Evolutionary conservation across 2,329 filamentous ascomycete genomes (phyloP).

Genomic region (Colletotrichum spaethianum): DNA sequence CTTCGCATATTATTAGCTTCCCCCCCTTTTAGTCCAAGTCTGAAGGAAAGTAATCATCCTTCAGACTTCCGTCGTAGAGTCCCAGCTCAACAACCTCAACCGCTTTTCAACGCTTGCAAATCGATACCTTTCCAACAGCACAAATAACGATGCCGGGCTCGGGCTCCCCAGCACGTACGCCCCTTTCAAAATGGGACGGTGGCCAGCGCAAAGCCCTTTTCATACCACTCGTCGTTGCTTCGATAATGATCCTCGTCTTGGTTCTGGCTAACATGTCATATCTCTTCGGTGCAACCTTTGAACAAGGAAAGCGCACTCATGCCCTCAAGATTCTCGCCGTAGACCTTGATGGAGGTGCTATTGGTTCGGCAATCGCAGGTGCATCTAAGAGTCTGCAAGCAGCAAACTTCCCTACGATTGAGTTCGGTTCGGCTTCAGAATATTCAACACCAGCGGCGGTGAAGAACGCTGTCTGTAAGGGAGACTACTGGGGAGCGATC

Average conservation of each 20-base stretch:
- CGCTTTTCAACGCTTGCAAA: too few species aligned
- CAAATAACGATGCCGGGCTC: constrained; percentile 6
- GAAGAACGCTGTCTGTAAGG: constrained; percentile 52
- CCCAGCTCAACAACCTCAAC: not conserved
- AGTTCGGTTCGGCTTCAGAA: constrained; percentile 45
- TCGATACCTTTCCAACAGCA: not conserved
- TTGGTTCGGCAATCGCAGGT: constrained; percentile 50
- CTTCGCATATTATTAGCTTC: not conserved
- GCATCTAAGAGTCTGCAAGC: constrained; percentile 52
- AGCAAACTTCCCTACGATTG: constrained; percentile 51
- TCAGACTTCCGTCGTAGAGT: too few species aligned
- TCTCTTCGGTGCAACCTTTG: constrained; percentile 51
- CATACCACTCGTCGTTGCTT: constrained; percentile 19
- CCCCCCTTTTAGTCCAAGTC: not conserved
- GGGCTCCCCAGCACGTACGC: constrained; percentile 7
- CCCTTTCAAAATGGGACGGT: constrained; percentile 24
- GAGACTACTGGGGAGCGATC: constrained; percentile 55
- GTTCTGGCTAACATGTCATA: constrained; percentile 44
- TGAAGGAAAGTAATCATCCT: not conserved
- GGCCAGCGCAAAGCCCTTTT: constrained; percentile 11
- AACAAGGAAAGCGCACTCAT: constrained; percentile 43
- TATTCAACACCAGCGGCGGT: constrained; percentile 48
- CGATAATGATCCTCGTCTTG: constrained; percentile 25
- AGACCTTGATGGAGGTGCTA: constrained; percentile 50
- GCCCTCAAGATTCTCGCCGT: constrained; percentile 49